Evolutionary conservation across 768 basidiomycete species (phyloP), one percentile per base, ranked within the genome.

Genomic region (Russula foetens): DNA sequence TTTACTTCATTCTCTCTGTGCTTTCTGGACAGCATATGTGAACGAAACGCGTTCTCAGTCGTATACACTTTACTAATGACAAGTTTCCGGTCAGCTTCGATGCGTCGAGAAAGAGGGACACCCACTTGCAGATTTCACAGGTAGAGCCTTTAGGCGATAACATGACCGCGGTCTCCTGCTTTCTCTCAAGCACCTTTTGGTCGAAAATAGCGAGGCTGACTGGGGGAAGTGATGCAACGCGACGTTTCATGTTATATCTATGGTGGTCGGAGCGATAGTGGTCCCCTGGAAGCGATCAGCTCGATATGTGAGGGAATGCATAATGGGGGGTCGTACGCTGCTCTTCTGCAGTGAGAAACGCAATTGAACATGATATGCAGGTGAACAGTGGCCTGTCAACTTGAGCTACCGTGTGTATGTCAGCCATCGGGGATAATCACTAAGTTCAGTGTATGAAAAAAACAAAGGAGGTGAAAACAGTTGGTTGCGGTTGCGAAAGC

Each of bases 171-270:
- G 88, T 90, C 73, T 94, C 88, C 46, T 83, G 78, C 17, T 83
- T 77, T 66, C 91, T 76, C 63, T 96, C 90, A 29, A 88, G 70
- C 14, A 97, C 88, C 69, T 98, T 98, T 68, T 92, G 83, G 67
- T 94, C 87, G 75, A 98, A 99, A 1, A 86, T 67, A 7, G 79
- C 73, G 0, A 79, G 81, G 60, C 84, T 85, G 68, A 99, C 84
- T 2, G 96, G 94, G 9, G 92, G 88, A 2, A 99, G 80, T 6
- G 81, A 84, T 2, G 96, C 95, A 19, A 98, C 90, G 29, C 93
- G 85, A 65, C 95, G 88, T 78, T 96, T 96, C 85, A 98, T 92
- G 70, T 99, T 99, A 75, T 99, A 99, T 55, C 94, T 80, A 75
- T 99, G 97, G 72, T 90, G 89, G 73, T 99, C 97, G 26, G 92